These are phyloP conservation scores for Phaeotremella skinneri DNA, from an alignment of 768 basidiomycete species.

Conservation along the genomic window DNA sequence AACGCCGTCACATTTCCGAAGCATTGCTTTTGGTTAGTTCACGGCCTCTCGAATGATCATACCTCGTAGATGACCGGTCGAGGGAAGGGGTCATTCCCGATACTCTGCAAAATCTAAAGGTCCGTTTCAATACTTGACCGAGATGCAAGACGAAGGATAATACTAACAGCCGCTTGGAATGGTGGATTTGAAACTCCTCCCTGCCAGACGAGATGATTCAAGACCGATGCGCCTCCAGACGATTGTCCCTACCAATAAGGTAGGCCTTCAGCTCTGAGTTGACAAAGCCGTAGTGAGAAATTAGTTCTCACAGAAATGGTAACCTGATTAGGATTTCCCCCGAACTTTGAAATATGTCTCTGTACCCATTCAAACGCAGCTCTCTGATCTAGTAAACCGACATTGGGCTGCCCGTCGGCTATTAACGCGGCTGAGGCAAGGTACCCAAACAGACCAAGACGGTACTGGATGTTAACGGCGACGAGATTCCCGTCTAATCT, in stretches of 20 bases:
- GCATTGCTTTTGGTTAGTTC: conserved; percentile 7
- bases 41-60: not conserved
- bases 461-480: conserved; percentile 34
- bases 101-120: conserved; percentile 30
- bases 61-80: conserved; percentile 19
- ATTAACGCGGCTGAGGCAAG: conserved; percentile 48
- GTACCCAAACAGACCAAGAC: conserved; percentile 43
- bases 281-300: not conserved
- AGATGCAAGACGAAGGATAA: not conserved
- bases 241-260: conserved; percentile 46
- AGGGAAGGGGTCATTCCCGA: conserved; percentile 30
- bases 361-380: conserved; percentile 55
- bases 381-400: conserved; percentile 55
- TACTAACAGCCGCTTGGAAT: conserved; percentile 22
- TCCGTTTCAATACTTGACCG: too few relatives aligned
- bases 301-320: conserved; percentile 21
- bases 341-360: conserved; percentile 49
- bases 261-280: not conserved
- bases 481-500: conserved; percentile 33
- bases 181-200: conserved; percentile 49
- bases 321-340: conserved; percentile 32
- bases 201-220: conserved; percentile 56
- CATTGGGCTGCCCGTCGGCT: conserved; percentile 55
- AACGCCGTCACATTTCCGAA: conserved; percentile 25
- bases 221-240: conserved; percentile 56